phyloP scores from a whole-genome alignment of 2,329 filamentous ascomycete species.

The Nemania sp. region DNA sequence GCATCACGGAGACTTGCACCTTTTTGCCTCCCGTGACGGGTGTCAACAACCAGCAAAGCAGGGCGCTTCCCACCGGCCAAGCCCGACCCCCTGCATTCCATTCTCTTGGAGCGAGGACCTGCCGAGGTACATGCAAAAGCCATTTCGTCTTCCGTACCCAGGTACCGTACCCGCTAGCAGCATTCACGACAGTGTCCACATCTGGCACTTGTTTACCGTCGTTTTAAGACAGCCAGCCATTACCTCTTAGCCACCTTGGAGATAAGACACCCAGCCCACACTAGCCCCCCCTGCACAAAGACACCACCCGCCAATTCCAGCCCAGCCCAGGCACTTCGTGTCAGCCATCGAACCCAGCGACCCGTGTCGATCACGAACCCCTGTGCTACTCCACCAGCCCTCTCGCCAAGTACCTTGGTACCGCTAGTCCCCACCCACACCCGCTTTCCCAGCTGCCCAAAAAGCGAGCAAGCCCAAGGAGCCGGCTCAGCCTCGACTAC shows the following conservation, averaged over 20 bases:
- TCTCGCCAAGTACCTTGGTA: background rate
- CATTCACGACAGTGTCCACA: too few relatives aligned
- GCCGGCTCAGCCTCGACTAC: conserved; percentile 42
- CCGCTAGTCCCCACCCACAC: conserved; percentile 16
- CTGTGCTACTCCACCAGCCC: conserved; percentile 29
- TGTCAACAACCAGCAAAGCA: conserved; percentile 4
- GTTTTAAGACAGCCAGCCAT: conserved; percentile 21
- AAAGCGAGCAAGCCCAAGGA: conserved; percentile 23
- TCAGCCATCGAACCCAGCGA: conserved; percentile 34
- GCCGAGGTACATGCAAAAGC: conserved; percentile 12
- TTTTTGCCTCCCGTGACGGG: conserved; percentile 16
- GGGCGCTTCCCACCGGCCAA: conserved; percentile 18
- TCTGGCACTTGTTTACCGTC: conserved; percentile 22
- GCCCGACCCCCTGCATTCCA: conserved; percentile 24
- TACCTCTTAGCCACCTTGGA: conserved; percentile 29
- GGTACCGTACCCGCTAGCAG: background rate
- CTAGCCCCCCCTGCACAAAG: conserved; percentile 21
- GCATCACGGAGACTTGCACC: conserved; percentile 4
- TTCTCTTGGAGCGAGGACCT: conserved; percentile 18
- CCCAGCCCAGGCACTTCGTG: conserved; percentile 36
- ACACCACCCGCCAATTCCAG: conserved; percentile 29
- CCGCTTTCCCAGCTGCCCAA: conserved; percentile 19
- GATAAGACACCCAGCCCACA: conserved; percentile 18
- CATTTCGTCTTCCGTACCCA: too few relatives aligned
- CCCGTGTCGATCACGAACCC: conserved; percentile 31